These are phyloP conservation scores for Melastoma candidum DNA, from an alignment of 441 rosid genomes.

Conservation along the genomic window DNA sequence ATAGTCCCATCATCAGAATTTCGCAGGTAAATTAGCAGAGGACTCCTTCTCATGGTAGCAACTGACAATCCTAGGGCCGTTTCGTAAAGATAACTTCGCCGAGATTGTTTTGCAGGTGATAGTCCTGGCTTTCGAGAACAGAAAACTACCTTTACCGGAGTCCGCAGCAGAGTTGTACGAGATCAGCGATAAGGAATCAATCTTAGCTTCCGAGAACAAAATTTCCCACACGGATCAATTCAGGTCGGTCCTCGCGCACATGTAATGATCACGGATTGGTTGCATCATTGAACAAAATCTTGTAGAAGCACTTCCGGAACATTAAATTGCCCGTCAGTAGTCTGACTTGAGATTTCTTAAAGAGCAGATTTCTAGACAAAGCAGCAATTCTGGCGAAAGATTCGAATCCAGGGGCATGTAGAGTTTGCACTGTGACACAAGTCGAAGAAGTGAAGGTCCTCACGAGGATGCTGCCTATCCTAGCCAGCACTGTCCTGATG, in stretches of 20 bases:
- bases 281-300: not conserved
- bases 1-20: constrained; percentile 24
- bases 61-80: constrained; percentile 23
- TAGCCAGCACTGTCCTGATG: constrained; percentile 45
- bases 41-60: not conserved
- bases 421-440: constrained; percentile 42
- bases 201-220: constrained; percentile 9
- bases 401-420: constrained; percentile 12
- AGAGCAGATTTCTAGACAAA: constrained; percentile 39
- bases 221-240: constrained; percentile 39
- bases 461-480: constrained; percentile 40
- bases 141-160: constrained; percentile 26
- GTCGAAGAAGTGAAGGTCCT: constrained; percentile 56
- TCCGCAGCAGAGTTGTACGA: constrained; percentile 27
- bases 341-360: not conserved
- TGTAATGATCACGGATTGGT: not conserved
- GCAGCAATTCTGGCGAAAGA: constrained; percentile 27
- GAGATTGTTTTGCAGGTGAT: constrained; percentile 22
- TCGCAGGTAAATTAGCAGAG: constrained; percentile 2
- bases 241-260: constrained; percentile 18
- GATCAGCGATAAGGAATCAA: constrained; percentile 20
- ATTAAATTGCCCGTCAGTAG: too few species aligned
- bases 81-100: constrained; percentile 1
- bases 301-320: too few species aligned
- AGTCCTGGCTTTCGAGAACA: constrained; percentile 29